Conservation (phyloP, 257 asterid species). For the Echites panduratus region DNA sequence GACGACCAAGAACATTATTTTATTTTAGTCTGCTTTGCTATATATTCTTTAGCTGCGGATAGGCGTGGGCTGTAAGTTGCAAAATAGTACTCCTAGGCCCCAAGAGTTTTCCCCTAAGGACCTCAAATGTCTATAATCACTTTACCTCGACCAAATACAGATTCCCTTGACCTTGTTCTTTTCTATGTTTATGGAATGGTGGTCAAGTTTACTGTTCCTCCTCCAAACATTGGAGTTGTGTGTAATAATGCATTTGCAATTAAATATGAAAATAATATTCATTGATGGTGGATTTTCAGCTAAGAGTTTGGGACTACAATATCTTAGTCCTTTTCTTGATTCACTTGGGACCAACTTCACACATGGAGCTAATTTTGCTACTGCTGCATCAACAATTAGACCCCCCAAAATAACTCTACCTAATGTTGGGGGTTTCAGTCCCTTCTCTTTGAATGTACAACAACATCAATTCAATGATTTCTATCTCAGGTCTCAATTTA, state of each 20-base stretch:
- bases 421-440: conserved; percentile 71
- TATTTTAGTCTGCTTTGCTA: not conserved
- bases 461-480: conserved; percentile 54
- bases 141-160: not conserved
- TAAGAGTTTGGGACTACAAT: conserved; percentile 54
- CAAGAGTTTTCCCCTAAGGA: too few relatives aligned
- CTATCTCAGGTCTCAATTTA: conserved; percentile 49
- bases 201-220: too few relatives aligned
- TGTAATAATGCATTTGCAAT: not conserved
- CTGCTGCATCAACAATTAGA: conserved; percentile 85
- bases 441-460: conserved; percentile 71
- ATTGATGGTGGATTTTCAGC: conserved; percentile 30
- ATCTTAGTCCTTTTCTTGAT: conserved; percentile 76
- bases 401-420: conserved; percentile 67
- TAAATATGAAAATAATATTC: not conserved
- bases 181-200: too few relatives aligned
- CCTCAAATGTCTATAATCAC: too few relatives aligned
- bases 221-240: too few relatives aligned
- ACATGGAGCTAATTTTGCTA: conserved; percentile 89
- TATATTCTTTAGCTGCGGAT: too few relatives aligned
- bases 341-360: conserved; percentile 81
- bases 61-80: too few relatives aligned
- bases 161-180: not conserved
- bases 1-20: not conserved
- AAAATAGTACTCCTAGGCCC: too few relatives aligned